Conservation (phyloP, 345 rosid species). For the Bretschneidera sinensis region DNA sequence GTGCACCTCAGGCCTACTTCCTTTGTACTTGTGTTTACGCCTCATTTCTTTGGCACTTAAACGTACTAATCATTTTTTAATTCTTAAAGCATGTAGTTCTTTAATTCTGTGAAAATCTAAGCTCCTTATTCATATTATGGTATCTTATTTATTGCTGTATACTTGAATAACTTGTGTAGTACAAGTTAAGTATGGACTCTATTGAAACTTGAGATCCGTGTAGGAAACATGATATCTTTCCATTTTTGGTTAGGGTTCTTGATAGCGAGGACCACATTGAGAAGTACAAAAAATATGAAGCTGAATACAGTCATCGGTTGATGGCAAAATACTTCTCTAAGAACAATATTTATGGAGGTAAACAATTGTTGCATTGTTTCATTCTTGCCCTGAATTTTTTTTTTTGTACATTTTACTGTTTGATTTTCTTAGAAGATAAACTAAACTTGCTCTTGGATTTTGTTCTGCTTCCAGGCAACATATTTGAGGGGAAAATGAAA, state of each 20-base stretch:
- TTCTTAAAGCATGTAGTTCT: neutral
- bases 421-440: too few species aligned
- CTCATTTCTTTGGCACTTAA: neutral
- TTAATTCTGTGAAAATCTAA: neutral
- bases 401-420: too few species aligned
- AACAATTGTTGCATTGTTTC: conserved; percentile 3
- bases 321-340: conserved; percentile 67
- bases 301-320: conserved; percentile 44
- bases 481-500: conserved; percentile 49
- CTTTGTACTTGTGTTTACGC: neutral
- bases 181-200: too few species aligned
- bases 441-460: neutral
- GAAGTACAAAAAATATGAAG: conserved; percentile 55
- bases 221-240: neutral
- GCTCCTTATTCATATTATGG: neutral
- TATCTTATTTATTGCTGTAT: neutral
- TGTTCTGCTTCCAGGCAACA: conserved; percentile 35
- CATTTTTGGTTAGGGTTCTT: conserved; percentile 31
- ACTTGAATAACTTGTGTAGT: neutral
- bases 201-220: neutral
- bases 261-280: conserved; percentile 39
- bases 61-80: too few species aligned
- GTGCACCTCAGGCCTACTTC: too few species aligned
- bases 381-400: conserved; percentile 1
- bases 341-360: conserved; percentile 62